Conservation (phyloP, 768 basidiomycete species). For the Calocera cornea region DNA sequence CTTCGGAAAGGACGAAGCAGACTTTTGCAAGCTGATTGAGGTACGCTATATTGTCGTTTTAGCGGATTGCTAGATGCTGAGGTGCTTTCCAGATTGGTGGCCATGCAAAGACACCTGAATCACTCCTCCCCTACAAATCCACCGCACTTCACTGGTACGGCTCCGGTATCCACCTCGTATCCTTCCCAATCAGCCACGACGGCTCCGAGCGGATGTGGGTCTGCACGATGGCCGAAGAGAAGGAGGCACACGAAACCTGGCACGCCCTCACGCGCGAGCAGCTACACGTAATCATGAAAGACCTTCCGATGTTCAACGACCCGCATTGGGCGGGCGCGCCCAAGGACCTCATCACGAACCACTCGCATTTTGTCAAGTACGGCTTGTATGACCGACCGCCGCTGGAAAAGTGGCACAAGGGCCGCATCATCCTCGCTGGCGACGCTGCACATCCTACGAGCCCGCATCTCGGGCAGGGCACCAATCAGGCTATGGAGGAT, state of each 20-base stretch:
- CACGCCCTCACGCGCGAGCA: constrained; percentile 24
- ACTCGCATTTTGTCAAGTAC: constrained; percentile 25
- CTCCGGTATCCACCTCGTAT: background rate
- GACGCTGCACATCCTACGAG: constrained; percentile 37
- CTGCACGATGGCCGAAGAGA: constrained; percentile 16
- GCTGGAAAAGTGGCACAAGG: constrained; percentile 30
- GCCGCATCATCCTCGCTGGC: constrained; percentile 32
- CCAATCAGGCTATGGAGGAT: constrained; percentile 36
- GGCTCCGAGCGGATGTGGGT: constrained; percentile 2
- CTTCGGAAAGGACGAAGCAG: constrained; percentile 27
- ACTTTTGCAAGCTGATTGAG: constrained; percentile 16
- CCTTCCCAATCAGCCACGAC: background rate
- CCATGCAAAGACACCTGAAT: background rate
- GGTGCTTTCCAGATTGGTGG: background rate
- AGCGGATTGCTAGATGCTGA: background rate
- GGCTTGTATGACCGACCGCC: constrained; percentile 35
- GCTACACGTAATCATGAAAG: constrained; percentile 18
- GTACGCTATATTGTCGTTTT: background rate
- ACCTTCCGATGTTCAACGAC: constrained; percentile 11
- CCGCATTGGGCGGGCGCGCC: constrained; percentile 17
- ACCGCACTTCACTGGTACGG: constrained; percentile 2
- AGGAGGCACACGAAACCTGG: constrained; percentile 32
- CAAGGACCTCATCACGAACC: constrained; percentile 19
- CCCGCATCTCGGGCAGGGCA: constrained; percentile 36
- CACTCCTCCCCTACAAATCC: background rate